Conservation (phyloP, 805 yeast genomes). For the Metschnikowia santaceciliae region DNA sequence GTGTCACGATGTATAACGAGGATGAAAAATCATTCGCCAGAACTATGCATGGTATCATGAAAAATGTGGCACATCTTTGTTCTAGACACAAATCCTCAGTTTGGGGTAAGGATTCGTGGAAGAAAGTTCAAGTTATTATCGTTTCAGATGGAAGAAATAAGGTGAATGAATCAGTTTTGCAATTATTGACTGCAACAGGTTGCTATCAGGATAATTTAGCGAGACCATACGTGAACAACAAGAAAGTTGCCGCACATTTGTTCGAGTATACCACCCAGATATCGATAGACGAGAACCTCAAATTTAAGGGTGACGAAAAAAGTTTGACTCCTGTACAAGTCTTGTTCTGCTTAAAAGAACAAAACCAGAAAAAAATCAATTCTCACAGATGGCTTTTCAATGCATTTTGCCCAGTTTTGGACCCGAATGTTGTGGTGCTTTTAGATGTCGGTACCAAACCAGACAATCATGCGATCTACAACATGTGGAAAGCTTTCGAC, state of each 20-base stretch:
- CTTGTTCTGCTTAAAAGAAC: slow-evolving; percentile 87
- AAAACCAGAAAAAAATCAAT: slow-evolving; percentile 88
- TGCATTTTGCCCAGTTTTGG: slow-evolving; percentile 86
- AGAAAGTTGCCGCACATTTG: slow-evolving; percentile 87
- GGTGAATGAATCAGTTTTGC: slow-evolving; percentile 78
- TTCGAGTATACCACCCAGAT: slow-evolving; percentile 96
- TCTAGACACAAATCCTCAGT: slow-evolving; percentile 74
- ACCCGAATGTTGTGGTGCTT: slow-evolving; percentile 85
- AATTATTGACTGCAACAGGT: slow-evolving; percentile 89
- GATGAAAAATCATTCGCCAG: slow-evolving; percentile 86
- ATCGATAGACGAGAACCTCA: slow-evolving; percentile 82
- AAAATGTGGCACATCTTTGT: slow-evolving; percentile 83
- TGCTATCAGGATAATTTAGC: slow-evolving; percentile 97
- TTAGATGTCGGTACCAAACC: slow-evolving; percentile 98
- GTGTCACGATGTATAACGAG: slow-evolving; percentile 97
- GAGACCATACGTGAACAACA: slow-evolving; percentile 86
- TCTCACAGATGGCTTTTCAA: slow-evolving; percentile 98
- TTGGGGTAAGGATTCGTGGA: slow-evolving; percentile 98
- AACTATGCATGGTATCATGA: slow-evolving; percentile 92
- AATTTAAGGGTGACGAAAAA: slow-evolving; percentile 85
- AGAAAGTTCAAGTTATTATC: slow-evolving; percentile 86
- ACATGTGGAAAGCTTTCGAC: slow-evolving; percentile 97
- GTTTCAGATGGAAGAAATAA: slow-evolving; percentile 94
- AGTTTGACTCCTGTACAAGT: slow-evolving; percentile 94
- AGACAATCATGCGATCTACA: slow-evolving; percentile 82